phyloP scores from a whole-genome alignment of 257 asterid genomes.

The Plantago elongata region DNA sequence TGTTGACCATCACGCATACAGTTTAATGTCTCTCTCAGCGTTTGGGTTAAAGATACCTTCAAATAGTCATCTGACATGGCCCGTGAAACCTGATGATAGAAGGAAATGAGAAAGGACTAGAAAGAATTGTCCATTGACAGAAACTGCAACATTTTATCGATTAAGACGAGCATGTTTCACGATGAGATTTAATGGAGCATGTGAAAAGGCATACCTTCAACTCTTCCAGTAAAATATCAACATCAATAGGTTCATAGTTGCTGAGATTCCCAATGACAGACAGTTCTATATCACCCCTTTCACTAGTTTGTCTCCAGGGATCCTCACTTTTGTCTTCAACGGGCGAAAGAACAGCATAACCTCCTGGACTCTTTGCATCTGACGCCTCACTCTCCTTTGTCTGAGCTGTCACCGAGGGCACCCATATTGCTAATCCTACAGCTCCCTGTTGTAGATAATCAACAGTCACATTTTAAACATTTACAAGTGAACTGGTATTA shows the following conservation, averaged over 20 bases:
- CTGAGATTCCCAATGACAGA: conserved; percentile 40
- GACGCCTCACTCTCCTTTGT: conserved; percentile 57
- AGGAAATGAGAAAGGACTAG: conserved; percentile 15
- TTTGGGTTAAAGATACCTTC: conserved; percentile 55
- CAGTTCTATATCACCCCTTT: conserved; percentile 66
- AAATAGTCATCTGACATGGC: conserved; percentile 67
- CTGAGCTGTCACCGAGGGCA: conserved; percentile 86
- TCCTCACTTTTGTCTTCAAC: conserved; percentile 48
- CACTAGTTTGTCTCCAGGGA: conserved; percentile 40
- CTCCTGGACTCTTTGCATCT: conserved; percentile 48
- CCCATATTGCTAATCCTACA: conserved; percentile 99
- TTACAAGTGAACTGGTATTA: conserved; percentile 9
- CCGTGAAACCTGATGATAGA: conserved; percentile 64
- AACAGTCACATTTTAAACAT: conserved; percentile 9
- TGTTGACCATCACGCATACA: conserved; percentile 71
- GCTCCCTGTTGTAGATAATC: conserved; percentile 65
- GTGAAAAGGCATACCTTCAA: conserved; percentile 50
- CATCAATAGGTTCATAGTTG: conserved; percentile 41
- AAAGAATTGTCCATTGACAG: conserved; percentile 4
- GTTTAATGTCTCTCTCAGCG: conserved; percentile 63
- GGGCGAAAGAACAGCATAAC: conserved; percentile 64
- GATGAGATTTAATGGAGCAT: conserved; percentile 12
- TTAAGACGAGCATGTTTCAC: conserved; percentile 7
- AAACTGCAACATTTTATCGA: conserved; percentile 2
- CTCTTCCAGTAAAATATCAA: conserved; percentile 60